phyloP scores from a whole-genome alignment of 129 eudicot species.

The Helichrysum umbraculigerum region DNA sequence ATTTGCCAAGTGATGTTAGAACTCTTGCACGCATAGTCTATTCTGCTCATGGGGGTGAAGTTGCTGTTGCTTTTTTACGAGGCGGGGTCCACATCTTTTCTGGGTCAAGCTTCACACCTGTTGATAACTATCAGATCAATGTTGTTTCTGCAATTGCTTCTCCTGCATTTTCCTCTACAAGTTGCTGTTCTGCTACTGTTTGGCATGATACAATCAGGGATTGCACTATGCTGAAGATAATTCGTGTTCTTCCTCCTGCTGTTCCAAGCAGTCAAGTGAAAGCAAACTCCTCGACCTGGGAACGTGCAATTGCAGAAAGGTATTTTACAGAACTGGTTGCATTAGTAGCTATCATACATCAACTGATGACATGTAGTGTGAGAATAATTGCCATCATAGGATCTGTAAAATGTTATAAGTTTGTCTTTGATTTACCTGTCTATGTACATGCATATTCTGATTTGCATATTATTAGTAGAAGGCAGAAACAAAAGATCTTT shows the following conservation, averaged over 20 bases:
- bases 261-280: slow-evolving; percentile 75
- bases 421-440: background rate
- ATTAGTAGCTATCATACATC: background rate
- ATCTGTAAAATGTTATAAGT: background rate
- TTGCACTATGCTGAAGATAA: slow-evolving; percentile 77
- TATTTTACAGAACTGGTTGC: slow-evolving; percentile 18
- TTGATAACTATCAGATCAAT: slow-evolving; percentile 83
- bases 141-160: slow-evolving; percentile 97
- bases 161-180: slow-evolving; percentile 99
- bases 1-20: slow-evolving; percentile 96
- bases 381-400: background rate
- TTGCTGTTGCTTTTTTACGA: slow-evolving; percentile 89
- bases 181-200: slow-evolving; percentile 99
- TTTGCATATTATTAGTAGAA: background rate
- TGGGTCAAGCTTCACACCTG: slow-evolving; percentile 76
- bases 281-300: slow-evolving; percentile 84
- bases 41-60: slow-evolving; percentile 99
- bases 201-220: slow-evolving; percentile 89
- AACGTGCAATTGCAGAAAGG: slow-evolving; percentile 99
- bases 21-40: slow-evolving; percentile 91
- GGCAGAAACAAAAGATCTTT: too few relatives aligned
- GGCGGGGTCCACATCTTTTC: slow-evolving; percentile 93
- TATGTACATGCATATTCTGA: background rate
- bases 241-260: slow-evolving; percentile 97
- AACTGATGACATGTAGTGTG: background rate